Conservation (phyloP, 2,329 filamentous ascomycete genomes). For the Sporothrix inflata region DNA sequence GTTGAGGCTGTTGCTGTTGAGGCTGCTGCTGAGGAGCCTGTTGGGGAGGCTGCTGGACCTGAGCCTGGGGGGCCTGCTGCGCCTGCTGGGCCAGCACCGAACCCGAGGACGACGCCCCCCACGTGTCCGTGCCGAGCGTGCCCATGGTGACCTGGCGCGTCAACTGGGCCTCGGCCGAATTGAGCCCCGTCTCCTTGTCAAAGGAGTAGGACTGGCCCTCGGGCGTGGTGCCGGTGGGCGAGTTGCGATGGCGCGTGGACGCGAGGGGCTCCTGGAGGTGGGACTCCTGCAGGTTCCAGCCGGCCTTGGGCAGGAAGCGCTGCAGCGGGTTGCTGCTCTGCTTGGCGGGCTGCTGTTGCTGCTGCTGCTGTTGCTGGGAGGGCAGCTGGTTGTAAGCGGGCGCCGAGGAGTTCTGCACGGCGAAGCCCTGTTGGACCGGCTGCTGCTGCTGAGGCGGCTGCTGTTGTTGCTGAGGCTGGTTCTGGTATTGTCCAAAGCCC, state of each 20-base stretch:
- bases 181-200: slow-evolving; percentile 56
- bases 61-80: slow-evolving; percentile 11
- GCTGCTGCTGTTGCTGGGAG: slow-evolving; percentile 22
- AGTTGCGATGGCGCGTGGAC: slow-evolving; percentile 43
- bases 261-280: slow-evolving; percentile 54
- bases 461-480: slow-evolving; percentile 25
- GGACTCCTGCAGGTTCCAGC: slow-evolving; percentile 61
- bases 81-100: neutral
- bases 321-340: slow-evolving; percentile 44
- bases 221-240: slow-evolving; percentile 36
- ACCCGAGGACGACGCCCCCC: slow-evolving; percentile 6
- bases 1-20: slow-evolving; percentile 17
- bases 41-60: slow-evolving; percentile 1
- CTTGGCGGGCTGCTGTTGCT: slow-evolving; percentile 22
- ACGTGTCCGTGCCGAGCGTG: neutral
- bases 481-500: slow-evolving; percentile 7
- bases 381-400: neutral
- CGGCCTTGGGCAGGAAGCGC: slow-evolving; percentile 48
- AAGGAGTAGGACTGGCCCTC: slow-evolving; percentile 43
- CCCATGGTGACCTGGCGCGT: slow-evolving; percentile 15
- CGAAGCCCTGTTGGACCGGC: slow-evolving; percentile 4
- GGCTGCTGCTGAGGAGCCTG: slow-evolving; percentile 20
- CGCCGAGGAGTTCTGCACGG: neutral
- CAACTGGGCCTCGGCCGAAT: slow-evolving; percentile 12
- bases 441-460: neutral